phyloP scores from a whole-genome alignment of 148 eudicot genomes.

The Persicaria tinctoria region DNA sequence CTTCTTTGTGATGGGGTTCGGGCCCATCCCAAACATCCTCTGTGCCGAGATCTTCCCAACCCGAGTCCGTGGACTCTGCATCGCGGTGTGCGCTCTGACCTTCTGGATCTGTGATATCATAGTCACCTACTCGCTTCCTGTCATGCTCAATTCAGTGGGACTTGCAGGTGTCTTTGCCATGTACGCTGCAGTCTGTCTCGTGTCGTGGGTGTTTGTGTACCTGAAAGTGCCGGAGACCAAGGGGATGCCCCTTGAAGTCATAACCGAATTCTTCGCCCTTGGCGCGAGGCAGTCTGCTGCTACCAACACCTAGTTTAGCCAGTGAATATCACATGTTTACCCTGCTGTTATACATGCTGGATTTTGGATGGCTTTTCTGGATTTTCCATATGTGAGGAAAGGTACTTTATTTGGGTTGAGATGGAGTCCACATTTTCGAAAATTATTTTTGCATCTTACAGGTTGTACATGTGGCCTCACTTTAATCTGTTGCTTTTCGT shows the following conservation, averaged over 20 bases:
- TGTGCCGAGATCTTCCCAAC: conserved; percentile 62
- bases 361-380: background rate
- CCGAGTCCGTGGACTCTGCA: conserved; percentile 49
- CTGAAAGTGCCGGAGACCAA: conserved; percentile 59
- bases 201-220: conserved; percentile 44
- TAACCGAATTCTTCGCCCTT: conserved; percentile 51
- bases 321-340: too few species aligned
- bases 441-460: background rate
- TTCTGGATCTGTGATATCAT: conserved; percentile 50
- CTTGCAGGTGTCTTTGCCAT: conserved; percentile 48
- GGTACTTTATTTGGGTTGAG: background rate
- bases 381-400: background rate
- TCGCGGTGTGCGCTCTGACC: conserved; percentile 49
- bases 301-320: conserved; percentile 7
- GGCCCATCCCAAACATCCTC: conserved; percentile 51
- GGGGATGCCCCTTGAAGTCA: conserved; percentile 62
- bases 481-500: background rate
- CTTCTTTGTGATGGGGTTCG: conserved; percentile 51
- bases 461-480: background rate
- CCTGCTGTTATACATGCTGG: background rate
- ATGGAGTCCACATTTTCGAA: background rate
- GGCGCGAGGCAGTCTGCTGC: conserved; percentile 34
- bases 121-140: conserved; percentile 44
- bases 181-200: conserved; percentile 34
- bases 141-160: conserved; percentile 40